phyloP scores from a whole-genome alignment of 2,329 filamentous ascomycete genomes.

The Alternaria longipes region DNA sequence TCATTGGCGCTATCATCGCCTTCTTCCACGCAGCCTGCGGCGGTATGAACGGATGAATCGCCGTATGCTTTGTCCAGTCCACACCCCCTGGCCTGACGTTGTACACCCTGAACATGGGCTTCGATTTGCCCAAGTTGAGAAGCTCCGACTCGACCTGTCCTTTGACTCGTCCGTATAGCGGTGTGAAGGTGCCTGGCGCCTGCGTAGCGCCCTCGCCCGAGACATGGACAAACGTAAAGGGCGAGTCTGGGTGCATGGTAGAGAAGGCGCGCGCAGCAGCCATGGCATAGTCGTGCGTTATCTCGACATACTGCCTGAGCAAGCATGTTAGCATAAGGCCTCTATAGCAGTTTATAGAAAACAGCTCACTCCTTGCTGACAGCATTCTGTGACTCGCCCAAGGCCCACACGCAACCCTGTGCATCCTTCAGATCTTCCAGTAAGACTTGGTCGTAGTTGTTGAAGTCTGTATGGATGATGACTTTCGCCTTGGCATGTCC shows the following conservation, averaged over 20 bases:
- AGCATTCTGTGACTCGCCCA: constrained; percentile 70
- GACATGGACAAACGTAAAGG: constrained; percentile 76
- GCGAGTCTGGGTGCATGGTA: constrained; percentile 56
- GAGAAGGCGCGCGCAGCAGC: constrained; percentile 70
- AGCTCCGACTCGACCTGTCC: constrained; percentile 71
- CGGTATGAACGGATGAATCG: constrained; percentile 51
- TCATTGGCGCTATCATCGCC: constrained; percentile 29
- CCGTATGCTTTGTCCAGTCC: constrained; percentile 58
- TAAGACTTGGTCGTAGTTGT: constrained; percentile 65
- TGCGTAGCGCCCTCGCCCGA: constrained; percentile 71
- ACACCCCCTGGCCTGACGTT: constrained; percentile 69
- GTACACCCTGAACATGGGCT: constrained; percentile 62
- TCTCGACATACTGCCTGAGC: constrained; percentile 68
- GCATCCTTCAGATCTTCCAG: constrained; percentile 70
- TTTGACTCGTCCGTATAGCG: constrained; percentile 71
- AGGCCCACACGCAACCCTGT: constrained; percentile 76
- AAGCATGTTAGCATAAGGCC: neutral
- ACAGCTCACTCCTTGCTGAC: constrained; percentile 66
- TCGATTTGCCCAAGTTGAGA: constrained; percentile 59
- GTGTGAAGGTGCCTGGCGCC: constrained; percentile 64
- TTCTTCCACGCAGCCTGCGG: constrained; percentile 36
- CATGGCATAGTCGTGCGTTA: constrained; percentile 73
- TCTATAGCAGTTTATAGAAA: neutral
- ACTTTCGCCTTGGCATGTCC: constrained; percentile 69
- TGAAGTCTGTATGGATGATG: constrained; percentile 74